Evolutionary conservation across 768 basidiomycete genomes (phyloP).

Genomic region (Hypsizygus marmoreus): DNA sequence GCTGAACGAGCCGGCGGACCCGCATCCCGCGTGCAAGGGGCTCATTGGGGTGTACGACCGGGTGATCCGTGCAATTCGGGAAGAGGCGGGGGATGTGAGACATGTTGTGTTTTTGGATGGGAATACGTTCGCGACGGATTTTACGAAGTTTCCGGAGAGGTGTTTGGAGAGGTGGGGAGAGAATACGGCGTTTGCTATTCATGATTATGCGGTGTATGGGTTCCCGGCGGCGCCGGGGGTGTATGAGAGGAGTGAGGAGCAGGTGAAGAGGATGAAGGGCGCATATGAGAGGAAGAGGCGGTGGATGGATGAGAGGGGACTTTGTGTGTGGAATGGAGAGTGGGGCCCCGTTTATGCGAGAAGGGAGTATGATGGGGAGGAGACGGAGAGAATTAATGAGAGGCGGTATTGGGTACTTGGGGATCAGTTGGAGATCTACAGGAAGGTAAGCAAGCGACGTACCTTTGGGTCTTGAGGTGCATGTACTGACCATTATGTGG

Average conservation of each 20-base stretch:
- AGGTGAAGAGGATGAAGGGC: slow-evolving; percentile 48
- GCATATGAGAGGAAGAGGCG: slow-evolving; percentile 73
- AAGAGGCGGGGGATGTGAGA: slow-evolving; percentile 61
- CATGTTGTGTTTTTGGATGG: slow-evolving; percentile 82
- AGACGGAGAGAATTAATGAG: slow-evolving; percentile 67
- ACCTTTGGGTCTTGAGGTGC: slow-evolving; percentile 69
- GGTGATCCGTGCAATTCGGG: slow-evolving; percentile 70
- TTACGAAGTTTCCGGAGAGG: slow-evolving; percentile 60
- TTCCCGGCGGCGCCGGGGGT: slow-evolving; percentile 62
- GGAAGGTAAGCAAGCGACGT: slow-evolving; percentile 60
- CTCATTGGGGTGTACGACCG: slow-evolving; percentile 68
- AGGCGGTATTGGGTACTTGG: slow-evolving; percentile 63
- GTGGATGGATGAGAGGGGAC: slow-evolving; percentile 70
- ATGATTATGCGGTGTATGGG: slow-evolving; percentile 73
- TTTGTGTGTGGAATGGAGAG: slow-evolving; percentile 81
- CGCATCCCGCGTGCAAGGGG: slow-evolving; percentile 58
- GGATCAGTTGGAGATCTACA: slow-evolving; percentile 75
- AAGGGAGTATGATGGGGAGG: slow-evolving; percentile 54
- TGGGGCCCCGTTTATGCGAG: slow-evolving; percentile 86
- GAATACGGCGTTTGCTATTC: slow-evolving; percentile 76
- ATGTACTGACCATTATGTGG: slow-evolving; percentile 62
- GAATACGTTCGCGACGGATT: slow-evolving; percentile 84
- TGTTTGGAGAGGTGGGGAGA: slow-evolving; percentile 59
- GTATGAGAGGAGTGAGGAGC: slow-evolving; percentile 56
- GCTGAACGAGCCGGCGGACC: slow-evolving; percentile 79